Conservation (phyloP, 257 asterid species). For the Jacaranda copaia region DNA sequence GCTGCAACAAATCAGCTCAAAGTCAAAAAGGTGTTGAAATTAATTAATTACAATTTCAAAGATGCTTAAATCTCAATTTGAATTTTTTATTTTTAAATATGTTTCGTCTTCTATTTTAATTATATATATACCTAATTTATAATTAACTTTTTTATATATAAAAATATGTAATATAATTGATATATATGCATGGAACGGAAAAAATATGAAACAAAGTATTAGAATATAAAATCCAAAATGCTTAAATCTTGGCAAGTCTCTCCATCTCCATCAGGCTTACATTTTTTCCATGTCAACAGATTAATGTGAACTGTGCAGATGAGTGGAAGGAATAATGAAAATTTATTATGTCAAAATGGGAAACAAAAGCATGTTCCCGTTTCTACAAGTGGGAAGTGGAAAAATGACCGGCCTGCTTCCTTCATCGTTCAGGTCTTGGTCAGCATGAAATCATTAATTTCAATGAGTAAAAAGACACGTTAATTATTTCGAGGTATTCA, state of each 20-base stretch:
- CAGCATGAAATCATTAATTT: neutral
- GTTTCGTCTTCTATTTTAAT: too few species aligned
- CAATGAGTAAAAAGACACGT: neutral
- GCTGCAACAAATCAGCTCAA: constrained; percentile 33
- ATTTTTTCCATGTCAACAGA: too few species aligned
- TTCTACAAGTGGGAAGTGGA: constrained; percentile 37
- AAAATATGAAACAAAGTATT: too few species aligned
- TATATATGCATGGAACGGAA: too few species aligned
- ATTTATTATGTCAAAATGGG: constrained; percentile 45
- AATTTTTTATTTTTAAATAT: too few species aligned
- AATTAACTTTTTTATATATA: too few species aligned
- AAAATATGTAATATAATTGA: too few species aligned
- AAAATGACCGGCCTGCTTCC: constrained; percentile 42
- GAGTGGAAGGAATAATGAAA: constrained; percentile 42
- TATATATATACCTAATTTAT: too few species aligned
- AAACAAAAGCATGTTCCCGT: constrained; percentile 19
- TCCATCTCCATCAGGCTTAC: neutral
- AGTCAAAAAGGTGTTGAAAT: constrained; percentile 42
- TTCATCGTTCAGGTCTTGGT: neutral
- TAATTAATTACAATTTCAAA: neutral
- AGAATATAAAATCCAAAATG: neutral
- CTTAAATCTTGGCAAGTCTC: constrained; percentile 20
- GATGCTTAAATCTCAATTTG: too few species aligned
- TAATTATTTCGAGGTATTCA: neutral
- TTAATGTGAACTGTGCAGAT: constrained; percentile 2